Evolutionary conservation across 2,329 filamentous ascomycete species (phyloP), one percentile per base, ranked within the genome.

Genomic region (Sarocladium oryzae): DNA sequence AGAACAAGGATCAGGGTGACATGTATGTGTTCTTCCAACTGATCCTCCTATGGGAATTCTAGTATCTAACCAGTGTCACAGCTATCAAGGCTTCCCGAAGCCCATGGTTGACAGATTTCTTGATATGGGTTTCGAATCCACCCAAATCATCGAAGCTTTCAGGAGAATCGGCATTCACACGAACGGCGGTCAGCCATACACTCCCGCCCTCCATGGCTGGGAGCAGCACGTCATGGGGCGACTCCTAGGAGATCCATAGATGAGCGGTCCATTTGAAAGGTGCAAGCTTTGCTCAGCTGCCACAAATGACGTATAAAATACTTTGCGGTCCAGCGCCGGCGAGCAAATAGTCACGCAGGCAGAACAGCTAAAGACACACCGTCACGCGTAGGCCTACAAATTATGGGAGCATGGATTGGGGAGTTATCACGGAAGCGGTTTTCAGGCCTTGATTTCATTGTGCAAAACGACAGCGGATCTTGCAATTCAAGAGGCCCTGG

Each of bases 71-170:
- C 9, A 20, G 7, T 6, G 9, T n/a, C 20, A 54, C 58, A 92
- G 87, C 55, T 96, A 95, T 63, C 80, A 86, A 56, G 92, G 93
- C 2, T 97, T 95, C 69, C 91, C 90, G 69, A 86, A 85, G 61
- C 79, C 86, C 28, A 76, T 96, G 36, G 81, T 97, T 56, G 84
- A 93, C 61, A 80, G 86, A 4, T 97, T 97, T 60, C 82, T 88
- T 15, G 80, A 75, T 60, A 97, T 97, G 92, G 92, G 92, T 10
- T 97, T 97, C 60, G 84, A 89, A 52, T 79, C 95, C 2, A 87
- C 91, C 46, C 77, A 80, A n/a, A 89, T 97, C 1, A 89, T 96
- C 0, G 79, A 86, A 9, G 88, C 89, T 0, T 95, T 96, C 61
- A 77, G 85, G 50, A 87, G 79, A 54, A 84, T 93, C 7, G 87